These are phyloP conservation scores for Cystobasidium sp. DNA, from an alignment of 1,284 basidiomycete species.

Conservation along the genomic window DNA sequence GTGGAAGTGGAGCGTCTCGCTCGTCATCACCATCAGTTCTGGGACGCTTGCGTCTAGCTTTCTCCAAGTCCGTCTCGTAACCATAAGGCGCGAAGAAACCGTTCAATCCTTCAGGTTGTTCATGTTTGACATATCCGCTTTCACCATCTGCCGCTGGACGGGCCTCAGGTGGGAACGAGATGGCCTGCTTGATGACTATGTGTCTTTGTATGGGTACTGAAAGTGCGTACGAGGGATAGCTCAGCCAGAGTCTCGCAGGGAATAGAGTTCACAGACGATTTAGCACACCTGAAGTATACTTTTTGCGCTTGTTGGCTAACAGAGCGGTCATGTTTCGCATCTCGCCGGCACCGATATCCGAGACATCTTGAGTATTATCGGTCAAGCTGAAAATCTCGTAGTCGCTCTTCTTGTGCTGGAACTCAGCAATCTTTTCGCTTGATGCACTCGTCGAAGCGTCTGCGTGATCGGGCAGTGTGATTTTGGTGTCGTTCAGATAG, in stretches of 20 bases:
- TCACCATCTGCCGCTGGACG: not conserved
- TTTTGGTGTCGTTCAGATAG: slow-evolving; percentile 33
- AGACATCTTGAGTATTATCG: slow-evolving; percentile 26
- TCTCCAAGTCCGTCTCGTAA: slow-evolving; percentile 1
- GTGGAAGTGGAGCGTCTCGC: not conserved
- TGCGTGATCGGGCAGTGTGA: slow-evolving; percentile 21
- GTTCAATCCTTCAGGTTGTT: slow-evolving; percentile 36
- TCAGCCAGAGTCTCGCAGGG: not conserved
- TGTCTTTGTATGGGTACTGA: slow-evolving; percentile 34
- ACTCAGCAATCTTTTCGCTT: slow-evolving; percentile 31
- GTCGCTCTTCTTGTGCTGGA: slow-evolving; percentile 30
- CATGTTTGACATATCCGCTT: slow-evolving; percentile 9
- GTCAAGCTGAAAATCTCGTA: slow-evolving; percentile 31
- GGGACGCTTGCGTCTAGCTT: not conserved
- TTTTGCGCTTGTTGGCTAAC: slow-evolving; percentile 29
- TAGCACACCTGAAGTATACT: slow-evolving; percentile 19
- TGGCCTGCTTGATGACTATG: slow-evolving; percentile 25
- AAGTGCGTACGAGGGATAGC: not conserved
- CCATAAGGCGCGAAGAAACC: slow-evolving; percentile 37
- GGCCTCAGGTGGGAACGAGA: slow-evolving; percentile 15
- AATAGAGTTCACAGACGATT: not conserved
- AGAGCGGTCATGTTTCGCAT: slow-evolving; percentile 35
- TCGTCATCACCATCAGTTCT: not conserved
- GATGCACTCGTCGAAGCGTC: slow-evolving; percentile 9
- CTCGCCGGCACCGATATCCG: slow-evolving; percentile 34